Percentiles rank a stretch among this genome's conserved stretches.
Evolutionary conservation across 305 asterid species (phyloP).

Genomic region (Withania somnifera): DNA sequence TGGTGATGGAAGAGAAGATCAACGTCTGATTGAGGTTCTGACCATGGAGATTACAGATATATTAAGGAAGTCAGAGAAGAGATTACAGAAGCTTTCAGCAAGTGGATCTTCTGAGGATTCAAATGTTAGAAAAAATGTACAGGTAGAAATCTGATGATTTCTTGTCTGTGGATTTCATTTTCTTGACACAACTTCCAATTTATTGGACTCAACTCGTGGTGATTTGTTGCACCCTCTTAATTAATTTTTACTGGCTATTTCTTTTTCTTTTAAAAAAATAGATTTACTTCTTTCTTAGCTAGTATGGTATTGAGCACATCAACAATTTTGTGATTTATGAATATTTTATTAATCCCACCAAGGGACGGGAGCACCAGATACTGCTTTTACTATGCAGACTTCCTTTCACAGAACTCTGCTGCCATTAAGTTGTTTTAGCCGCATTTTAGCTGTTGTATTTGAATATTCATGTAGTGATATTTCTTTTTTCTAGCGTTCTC

Average conservation of each 20-base stretch:
- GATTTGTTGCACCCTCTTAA: not conserved
- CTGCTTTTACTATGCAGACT: not conserved
- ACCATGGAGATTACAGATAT: slow-evolving; percentile 81
- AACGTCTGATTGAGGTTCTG: slow-evolving; percentile 66
- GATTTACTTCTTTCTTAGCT: not conserved
- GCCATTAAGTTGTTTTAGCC: not conserved
- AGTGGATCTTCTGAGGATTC: slow-evolving; percentile 91
- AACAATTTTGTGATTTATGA: not conserved
- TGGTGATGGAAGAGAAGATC: slow-evolving; percentile 96
- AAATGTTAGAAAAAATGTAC: slow-evolving; percentile 85
- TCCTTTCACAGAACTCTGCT: not conserved
- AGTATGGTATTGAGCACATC: not conserved
- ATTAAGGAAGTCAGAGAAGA: slow-evolving; percentile 68
- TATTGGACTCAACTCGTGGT: not conserved
- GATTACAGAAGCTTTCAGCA: slow-evolving; percentile 66
- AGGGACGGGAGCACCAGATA: not conserved
- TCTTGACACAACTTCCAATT: not conserved
- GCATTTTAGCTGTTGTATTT: not conserved
- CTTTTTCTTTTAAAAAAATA: not conserved
- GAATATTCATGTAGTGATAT: not conserved
- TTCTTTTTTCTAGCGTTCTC: slow-evolving; percentile 21
- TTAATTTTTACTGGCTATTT: not conserved
- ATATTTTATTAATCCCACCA: not conserved
- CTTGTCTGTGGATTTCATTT: not conserved
- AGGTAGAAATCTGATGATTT: slow-evolving; percentile 37